Conservation (phyloP, 163 green algal species). For the Prototheca cutis region DNA sequence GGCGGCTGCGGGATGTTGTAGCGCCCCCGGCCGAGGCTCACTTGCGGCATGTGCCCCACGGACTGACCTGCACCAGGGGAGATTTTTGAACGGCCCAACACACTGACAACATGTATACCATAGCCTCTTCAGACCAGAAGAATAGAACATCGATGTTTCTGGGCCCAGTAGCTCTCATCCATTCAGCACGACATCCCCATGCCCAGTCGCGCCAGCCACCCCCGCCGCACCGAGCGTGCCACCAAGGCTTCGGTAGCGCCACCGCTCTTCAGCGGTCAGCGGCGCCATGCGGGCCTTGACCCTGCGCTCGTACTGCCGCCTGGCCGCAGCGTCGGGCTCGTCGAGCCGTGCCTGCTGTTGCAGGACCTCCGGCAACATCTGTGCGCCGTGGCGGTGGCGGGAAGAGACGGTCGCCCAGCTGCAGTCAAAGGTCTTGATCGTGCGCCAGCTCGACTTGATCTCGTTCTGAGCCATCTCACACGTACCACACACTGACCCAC, state of each 20-base stretch:
- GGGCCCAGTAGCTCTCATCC: no score
- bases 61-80: no score
- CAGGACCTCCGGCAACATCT: conserved; percentile 37
- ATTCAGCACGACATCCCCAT: no score
- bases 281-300: conserved; percentile 18
- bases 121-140: no score
- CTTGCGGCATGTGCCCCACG: conserved; percentile 29
- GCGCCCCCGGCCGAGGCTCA: conserved; percentile 21
- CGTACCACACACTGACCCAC: no score
- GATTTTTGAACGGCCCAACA: no score
- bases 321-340: conserved; percentile 17
- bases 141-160: no score
- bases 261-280: conserved; percentile 24
- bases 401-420: neutral
- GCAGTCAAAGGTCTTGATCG: neutral
- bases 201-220: neutral
- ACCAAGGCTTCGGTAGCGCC: conserved; percentile 9
- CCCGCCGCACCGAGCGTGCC: neutral
- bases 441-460: no score
- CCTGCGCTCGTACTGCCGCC: conserved; percentile 8
- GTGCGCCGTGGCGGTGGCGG: neutral
- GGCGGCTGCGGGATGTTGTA: conserved; percentile 4
- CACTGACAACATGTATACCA: no score
- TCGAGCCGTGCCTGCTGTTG: conserved; percentile 33
- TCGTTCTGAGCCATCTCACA: no score